Base-by-base conservation (phyloP, 768 basidiomycete species). In the Dictyophora rubrovolvata region DNA sequence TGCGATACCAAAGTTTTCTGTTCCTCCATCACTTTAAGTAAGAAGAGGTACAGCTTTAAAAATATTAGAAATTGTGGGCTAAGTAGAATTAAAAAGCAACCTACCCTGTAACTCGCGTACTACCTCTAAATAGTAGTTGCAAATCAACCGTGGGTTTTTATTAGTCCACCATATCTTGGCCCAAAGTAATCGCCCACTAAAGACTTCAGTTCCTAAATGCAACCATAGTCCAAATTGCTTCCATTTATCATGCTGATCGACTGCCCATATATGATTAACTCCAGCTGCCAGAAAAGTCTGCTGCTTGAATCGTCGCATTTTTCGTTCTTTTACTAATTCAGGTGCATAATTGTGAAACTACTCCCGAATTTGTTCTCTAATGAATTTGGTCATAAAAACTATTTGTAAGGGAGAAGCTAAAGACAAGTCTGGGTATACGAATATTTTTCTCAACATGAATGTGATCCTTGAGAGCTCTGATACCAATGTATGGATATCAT, bases 171-270 rank as follows among this genome's bases (percentile, higher is more conserved):
- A 79, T 0, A 76, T 65, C 20, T 68, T 69, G 0, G 75, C 28
- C 76, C 75, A 79, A 3, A 55, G 35, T 10, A 74, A 66, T 0
- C 28, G 17, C 0, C 73, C 71, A 14, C 67, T 28, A 33, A 69
- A 75, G 1, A 74, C 72, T 51, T 79, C 77, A 12, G 74, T 50
- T 0, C 68, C 65, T 12, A 64, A 59, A 64, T 79, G 74, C 0
- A 74, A 63, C 18, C 58, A 67, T 0, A 79, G 66, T 0, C 75
- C 74, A 64, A 73, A 78, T 5, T 64, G 58, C 37, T 66, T 65
- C 73, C 73, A 78, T 52, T 80, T 80, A 60, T 80, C 74, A 61
- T 80, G 76, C 60, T 79, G 78, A 54, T 79, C 74, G 20, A 71
- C 55, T 5, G 67, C 55, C 61, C 67, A 65, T 0, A 75, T 21